Base-by-base conservation (phyloP, 2,329 filamentous ascomycete genomes). In the Calonectria montana region DNA sequence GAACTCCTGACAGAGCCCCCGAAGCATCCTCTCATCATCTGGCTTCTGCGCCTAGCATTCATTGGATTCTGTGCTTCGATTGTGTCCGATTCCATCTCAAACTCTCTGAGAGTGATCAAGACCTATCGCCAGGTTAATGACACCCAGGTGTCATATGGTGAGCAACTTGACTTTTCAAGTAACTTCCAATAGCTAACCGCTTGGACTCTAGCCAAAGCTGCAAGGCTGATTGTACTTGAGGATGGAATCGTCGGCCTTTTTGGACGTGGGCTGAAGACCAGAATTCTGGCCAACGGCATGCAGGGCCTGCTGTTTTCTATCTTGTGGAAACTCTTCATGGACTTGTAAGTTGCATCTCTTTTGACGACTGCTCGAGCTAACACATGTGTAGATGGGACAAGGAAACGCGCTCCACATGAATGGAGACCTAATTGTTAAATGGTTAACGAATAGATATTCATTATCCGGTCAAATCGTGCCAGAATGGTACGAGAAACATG, bases 41-140 rank as follows among this genome's bases (percentile, higher is more conserved):
- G 86, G 86, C 75, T 88, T 3, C 77, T 86, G 0, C 84, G 86
- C 0, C 79, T 87, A 0, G 79, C 80, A 0, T 78, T 81, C 8
- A 81, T 81, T 4, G 80, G 80, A 2, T 87, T 87, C 70, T 81
- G 83, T 9, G 86, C 86, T 2, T 86, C 86, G 0, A 72, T 87
- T 5, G 78, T 87, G 0, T 87, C 86, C 0, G 86, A 88, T 48
- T 82, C 83, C 0, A 81, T 87, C 3, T 87, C 86, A 2, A 88
- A 88, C 73, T 87, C 86, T 0, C 61, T 88, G 50, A 78, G 86
- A 29, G 86, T 88, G 0, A 82, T 88, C 6, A 88, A 88, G 77
- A 88, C 86, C 0, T 88, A 87, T 68, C 85, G 86, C 1, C 86
- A 88, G 72, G 86, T 87, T 70, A 87, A 88, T 64, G 85, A 87